These are phyloP conservation scores for Alisma plantagoaquatica DNA, from an alignment of 106 monocot genomes.

Conservation along the genomic window DNA sequence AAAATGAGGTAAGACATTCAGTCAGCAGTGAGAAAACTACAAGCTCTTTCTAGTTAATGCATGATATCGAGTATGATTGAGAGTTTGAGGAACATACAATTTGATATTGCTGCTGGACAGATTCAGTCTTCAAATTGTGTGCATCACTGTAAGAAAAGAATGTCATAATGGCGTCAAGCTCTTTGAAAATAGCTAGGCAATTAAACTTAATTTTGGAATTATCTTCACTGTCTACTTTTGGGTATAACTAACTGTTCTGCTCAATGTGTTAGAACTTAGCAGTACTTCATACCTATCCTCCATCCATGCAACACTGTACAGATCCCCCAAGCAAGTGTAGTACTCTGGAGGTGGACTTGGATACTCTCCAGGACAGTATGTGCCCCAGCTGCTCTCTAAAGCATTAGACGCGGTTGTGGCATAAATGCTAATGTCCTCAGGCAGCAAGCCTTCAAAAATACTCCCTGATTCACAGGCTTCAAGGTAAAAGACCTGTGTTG, in stretches of 20 bases:
- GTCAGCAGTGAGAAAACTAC: too few relatives aligned
- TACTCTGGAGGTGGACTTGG: constrained; percentile 42
- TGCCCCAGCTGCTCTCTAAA: constrained; percentile 72
- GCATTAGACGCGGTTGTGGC: constrained; percentile 76
- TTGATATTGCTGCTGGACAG: constrained; percentile 72
- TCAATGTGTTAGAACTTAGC: too few relatives aligned
- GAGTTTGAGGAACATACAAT: constrained; percentile 57
- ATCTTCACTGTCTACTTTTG: too few relatives aligned
- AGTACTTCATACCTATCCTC: constrained; percentile 97
- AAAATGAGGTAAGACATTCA: too few relatives aligned
- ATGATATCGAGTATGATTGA: too few relatives aligned
- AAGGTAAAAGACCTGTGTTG: constrained; percentile 83
- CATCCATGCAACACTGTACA: constrained; percentile 83
- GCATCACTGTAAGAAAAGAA: constrained; percentile 46
- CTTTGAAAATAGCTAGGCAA: too few relatives aligned
- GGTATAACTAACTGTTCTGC: too few relatives aligned
- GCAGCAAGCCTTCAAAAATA: constrained; percentile 72
- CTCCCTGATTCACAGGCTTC: constrained; percentile 92
- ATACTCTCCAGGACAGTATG: constrained; percentile 61
- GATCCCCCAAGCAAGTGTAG: constrained; percentile 66
- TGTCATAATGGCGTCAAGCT: too few relatives aligned
- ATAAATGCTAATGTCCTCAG: constrained; percentile 48
- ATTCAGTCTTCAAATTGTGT: constrained; percentile 65
- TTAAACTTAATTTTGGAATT: too few relatives aligned
- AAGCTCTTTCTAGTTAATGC: too few relatives aligned